These are phyloP conservation scores for Scheffersomyces coipomensis DNA, from an alignment of 805 yeast species.

Conservation along the genomic window DNA sequence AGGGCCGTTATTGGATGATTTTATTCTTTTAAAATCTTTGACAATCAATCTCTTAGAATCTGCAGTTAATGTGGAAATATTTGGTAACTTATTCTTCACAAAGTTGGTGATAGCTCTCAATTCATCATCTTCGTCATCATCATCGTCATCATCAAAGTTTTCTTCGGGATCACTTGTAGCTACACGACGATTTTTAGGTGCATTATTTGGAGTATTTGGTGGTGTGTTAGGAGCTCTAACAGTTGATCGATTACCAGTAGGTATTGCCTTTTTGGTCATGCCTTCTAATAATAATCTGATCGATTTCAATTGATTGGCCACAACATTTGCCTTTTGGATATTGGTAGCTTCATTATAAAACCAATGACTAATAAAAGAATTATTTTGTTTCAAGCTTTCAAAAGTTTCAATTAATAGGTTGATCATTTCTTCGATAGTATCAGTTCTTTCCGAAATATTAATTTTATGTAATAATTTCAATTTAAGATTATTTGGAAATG, in stretches of 20 bases:
- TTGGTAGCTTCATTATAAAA: slow-evolving; percentile 50
- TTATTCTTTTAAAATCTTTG: slow-evolving; percentile 55
- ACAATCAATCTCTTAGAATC: slow-evolving; percentile 40
- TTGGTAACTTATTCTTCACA: slow-evolving; percentile 34
- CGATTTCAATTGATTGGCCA: slow-evolving; percentile 54
- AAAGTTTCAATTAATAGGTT: slow-evolving; percentile 38
- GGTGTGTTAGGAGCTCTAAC: neutral
- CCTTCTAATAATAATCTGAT: slow-evolving; percentile 49
- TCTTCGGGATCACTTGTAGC: slow-evolving; percentile 5
- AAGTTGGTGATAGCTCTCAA: slow-evolving; percentile 35
- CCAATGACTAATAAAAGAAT: slow-evolving; percentile 39
- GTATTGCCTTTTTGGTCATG: slow-evolving; percentile 28
- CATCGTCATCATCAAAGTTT: slow-evolving; percentile 27
- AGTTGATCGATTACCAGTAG: slow-evolving; percentile 1
- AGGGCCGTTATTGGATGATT: slow-evolving; percentile 45
- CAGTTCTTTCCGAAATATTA: slow-evolving; percentile 31
- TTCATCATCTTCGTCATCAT: slow-evolving; percentile 46
- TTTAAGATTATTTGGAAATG: slow-evolving; percentile 46
- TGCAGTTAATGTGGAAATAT: slow-evolving; percentile 27
- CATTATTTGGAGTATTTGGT: neutral
- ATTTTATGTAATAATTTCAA: slow-evolving; percentile 33
- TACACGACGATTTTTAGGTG: neutral
- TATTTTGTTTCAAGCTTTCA: slow-evolving; percentile 27
- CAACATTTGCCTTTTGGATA: slow-evolving; percentile 51
- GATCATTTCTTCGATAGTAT: slow-evolving; percentile 28